Percentiles rank a stretch among this genome's conserved stretches.
Evolutionary conservation across 2,329 filamentous ascomycete genomes (phyloP).

Genomic region (Diaporthe sp.): DNA sequence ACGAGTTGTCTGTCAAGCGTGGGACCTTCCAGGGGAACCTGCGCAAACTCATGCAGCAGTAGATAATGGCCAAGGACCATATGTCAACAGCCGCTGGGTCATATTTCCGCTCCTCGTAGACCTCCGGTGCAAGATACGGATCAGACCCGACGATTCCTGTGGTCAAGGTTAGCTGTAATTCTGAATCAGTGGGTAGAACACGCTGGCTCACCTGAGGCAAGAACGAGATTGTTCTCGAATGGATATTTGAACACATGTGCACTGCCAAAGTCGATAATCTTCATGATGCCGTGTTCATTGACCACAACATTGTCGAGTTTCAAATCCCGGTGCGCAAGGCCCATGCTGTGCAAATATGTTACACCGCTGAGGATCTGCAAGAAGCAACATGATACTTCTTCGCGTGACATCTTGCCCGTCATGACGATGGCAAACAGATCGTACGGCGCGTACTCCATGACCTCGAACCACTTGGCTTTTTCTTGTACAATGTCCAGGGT

Average conservation of each 20-base stretch:
- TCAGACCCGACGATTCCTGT: conserved; percentile 82
- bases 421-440: conserved; percentile 99
- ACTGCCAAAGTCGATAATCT: conserved; percentile 98
- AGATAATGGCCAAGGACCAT: conserved; percentile 98
- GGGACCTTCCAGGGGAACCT: conserved; percentile 98
- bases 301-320: conserved; percentile 99
- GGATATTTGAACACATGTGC: conserved; percentile 98
- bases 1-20: conserved; percentile 91
- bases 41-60: conserved; percentile 97
- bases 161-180: conserved; percentile 37
- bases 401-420: conserved; percentile 95
- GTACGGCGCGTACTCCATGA: conserved; percentile 98
- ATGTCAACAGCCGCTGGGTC: conserved; percentile 95
- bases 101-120: conserved; percentile 94
- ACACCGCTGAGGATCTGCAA: conserved; percentile 96
- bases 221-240: conserved; percentile 89
- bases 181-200: background rate
- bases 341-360: conserved; percentile 94
- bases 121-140: conserved; percentile 95
- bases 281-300: conserved; percentile 97
- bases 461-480: conserved; percentile 94
- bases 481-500: conserved; percentile 97
- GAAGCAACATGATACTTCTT: conserved; percentile 92
- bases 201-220: conserved; percentile 78
- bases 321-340: conserved; percentile 92